Percentiles rank a stretch among this genome's conserved stretches.
Evolutionary conservation across 352 stramenopile genomes (phyloP).

Genomic region (Phytophthora lateralis): DNA sequence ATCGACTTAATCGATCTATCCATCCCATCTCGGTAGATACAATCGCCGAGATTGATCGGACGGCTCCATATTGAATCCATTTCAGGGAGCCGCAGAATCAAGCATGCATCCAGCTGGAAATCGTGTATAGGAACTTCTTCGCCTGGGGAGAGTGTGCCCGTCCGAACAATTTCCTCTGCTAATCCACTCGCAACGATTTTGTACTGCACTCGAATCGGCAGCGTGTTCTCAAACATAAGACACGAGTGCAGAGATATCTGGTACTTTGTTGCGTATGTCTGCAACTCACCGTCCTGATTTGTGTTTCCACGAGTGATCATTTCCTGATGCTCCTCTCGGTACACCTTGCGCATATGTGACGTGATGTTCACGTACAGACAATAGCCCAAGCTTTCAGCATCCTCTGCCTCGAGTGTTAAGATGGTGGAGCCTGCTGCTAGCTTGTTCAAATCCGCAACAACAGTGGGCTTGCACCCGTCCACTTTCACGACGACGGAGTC

Average conservation of each 20-base stretch:
- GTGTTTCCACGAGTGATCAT: slow-evolving; percentile 66
- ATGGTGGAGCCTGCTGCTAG: slow-evolving; percentile 69
- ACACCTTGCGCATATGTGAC: slow-evolving; percentile 86
- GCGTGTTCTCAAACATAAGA: slow-evolving; percentile 87
- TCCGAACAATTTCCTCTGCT: slow-evolving; percentile 43
- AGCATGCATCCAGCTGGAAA: slow-evolving; percentile 76
- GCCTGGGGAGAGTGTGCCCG: slow-evolving; percentile 78
- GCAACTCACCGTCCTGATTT: slow-evolving; percentile 52
- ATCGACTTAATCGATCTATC: slow-evolving; percentile 66
- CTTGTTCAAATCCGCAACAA: slow-evolving; percentile 74
- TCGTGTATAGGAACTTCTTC: slow-evolving; percentile 86
- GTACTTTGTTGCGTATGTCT: slow-evolving; percentile 89
- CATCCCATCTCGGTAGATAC: slow-evolving; percentile 84
- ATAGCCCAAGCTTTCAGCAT: slow-evolving; percentile 62
- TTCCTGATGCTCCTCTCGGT: slow-evolving; percentile 85
- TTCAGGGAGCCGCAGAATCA: slow-evolving; percentile 78
- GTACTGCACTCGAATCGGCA: slow-evolving; percentile 87
- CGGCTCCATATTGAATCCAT: slow-evolving; percentile 89
- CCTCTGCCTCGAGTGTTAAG: slow-evolving; percentile 71
- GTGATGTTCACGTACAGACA: slow-evolving; percentile 88
- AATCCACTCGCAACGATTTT: slow-evolving; percentile 54
- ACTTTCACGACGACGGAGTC: slow-evolving; percentile 88
- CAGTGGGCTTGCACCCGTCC: slow-evolving; percentile 81
- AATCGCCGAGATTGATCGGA: slow-evolving; percentile 73
- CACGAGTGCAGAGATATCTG: slow-evolving; percentile 86